phyloP scores from a whole-genome alignment of 1,284 basidiomycete species.

The Inonotus hispidus region DNA sequence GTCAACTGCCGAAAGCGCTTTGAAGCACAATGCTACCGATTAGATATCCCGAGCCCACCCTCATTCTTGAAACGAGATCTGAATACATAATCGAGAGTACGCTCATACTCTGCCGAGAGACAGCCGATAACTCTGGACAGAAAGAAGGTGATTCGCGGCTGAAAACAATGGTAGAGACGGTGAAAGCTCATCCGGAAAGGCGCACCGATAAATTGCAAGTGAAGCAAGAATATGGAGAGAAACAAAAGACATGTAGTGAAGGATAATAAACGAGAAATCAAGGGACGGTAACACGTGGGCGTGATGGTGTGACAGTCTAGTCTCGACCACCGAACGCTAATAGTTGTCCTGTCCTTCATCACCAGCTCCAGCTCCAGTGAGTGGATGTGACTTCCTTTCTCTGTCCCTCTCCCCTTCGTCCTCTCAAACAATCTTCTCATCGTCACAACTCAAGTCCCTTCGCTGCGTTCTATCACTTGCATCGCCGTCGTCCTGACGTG shows the following conservation, averaged over 20 bases:
- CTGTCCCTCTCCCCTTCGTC: neutral
- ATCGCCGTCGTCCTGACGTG: slow-evolving; percentile 5
- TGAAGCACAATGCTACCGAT: too few species aligned
- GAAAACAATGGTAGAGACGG: too few species aligned
- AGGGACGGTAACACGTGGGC: slow-evolving; percentile 3
- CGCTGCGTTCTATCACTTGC: neutral
- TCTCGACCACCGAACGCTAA: neutral
- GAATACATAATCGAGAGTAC: too few species aligned
- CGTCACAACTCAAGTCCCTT: neutral
- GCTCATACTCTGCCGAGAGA: too few species aligned
- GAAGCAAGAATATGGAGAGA: neutral
- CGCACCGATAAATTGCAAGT: neutral
- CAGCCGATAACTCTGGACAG: too few species aligned
- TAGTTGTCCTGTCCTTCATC: neutral
- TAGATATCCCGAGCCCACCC: too few species aligned
- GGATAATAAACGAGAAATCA: neutral
- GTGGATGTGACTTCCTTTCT: neutral
- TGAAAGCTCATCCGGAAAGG: too few species aligned
- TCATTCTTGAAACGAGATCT: too few species aligned
- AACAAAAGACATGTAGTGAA: neutral
- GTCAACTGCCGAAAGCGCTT: too few species aligned
- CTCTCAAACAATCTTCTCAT: neutral
- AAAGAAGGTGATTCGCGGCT: too few species aligned
- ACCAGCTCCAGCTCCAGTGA: neutral
- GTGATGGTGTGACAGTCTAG: neutral